phyloP scores from a whole-genome alignment of 1,284 basidiomycete species.

The Exobasidium cylindrosporum region DNA sequence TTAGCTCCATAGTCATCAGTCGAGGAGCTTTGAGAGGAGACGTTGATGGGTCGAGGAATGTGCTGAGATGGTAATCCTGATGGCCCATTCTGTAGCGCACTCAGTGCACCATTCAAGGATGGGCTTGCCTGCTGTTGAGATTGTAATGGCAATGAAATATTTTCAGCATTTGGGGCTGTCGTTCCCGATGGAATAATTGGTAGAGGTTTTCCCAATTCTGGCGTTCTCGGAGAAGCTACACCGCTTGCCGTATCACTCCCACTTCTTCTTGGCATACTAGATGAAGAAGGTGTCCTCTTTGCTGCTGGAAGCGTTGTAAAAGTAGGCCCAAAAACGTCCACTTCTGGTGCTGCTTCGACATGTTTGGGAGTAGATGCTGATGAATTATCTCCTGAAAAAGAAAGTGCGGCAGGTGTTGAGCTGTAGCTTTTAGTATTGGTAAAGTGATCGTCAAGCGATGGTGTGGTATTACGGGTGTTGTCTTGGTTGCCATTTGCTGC shows the following conservation, averaged over 20 bases:
- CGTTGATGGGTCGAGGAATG: slow-evolving; percentile 27
- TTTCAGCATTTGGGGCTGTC: neutral
- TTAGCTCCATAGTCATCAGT: neutral
- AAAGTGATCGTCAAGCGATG: neutral
- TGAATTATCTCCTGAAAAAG: neutral
- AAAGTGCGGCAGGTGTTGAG: neutral
- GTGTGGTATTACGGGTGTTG: neutral
- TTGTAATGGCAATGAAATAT: neutral
- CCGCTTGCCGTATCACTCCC: slow-evolving; percentile 11
- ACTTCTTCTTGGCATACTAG: slow-evolving; percentile 15
- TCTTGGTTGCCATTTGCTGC: slow-evolving; percentile 2
- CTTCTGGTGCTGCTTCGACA: neutral
- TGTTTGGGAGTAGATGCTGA: slow-evolving; percentile 6
- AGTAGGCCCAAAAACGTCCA: slow-evolving; percentile 2
- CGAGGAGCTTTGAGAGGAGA: slow-evolving; percentile 2
- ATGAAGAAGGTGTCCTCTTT: slow-evolving; percentile 20
- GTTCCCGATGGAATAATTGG: slow-evolving; percentile 25
- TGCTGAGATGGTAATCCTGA: slow-evolving; percentile 33
- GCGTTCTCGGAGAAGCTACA: neutral
- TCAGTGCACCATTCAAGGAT: slow-evolving; percentile 24
- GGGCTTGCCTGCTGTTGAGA: neutral
- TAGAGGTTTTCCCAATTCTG: slow-evolving; percentile 27
- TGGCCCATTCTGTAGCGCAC: slow-evolving; percentile 18
- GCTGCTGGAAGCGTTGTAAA: neutral
- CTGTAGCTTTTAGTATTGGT: no score